Conservation (phyloP, 1,139 yeast genomes). For the Sugiyamaella novakii region DNA sequence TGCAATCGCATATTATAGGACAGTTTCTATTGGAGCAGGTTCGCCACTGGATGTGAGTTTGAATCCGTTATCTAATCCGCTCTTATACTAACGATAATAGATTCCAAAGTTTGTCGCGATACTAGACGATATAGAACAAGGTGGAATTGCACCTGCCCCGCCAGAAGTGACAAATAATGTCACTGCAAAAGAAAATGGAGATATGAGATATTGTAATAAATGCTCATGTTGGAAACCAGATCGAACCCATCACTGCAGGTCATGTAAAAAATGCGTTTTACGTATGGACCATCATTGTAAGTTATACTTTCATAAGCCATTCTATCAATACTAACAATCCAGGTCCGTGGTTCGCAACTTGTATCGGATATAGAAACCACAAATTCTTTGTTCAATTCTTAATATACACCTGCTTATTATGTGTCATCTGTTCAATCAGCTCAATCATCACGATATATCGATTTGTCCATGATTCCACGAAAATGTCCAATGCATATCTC, state of each 20-base stretch:
- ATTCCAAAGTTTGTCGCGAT: conserved; percentile 31
- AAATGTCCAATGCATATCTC: conserved; percentile 44
- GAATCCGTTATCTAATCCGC: too few species aligned
- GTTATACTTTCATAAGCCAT: not conserved
- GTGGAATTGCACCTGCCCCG: conserved; percentile 40
- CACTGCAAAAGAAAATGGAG: conserved; percentile 49
- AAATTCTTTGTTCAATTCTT: conserved; percentile 79
- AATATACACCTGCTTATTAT: conserved; percentile 56
- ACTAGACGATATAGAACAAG: conserved; percentile 30
- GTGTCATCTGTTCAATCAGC: conserved; percentile 46
- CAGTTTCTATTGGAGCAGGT: conserved; percentile 58
- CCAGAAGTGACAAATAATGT: conserved; percentile 42
- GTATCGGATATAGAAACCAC: conserved; percentile 83
- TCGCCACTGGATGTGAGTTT: conserved; percentile 46
- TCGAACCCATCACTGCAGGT: conserved; percentile 52
- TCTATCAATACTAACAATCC: not conserved
- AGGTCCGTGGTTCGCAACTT: conserved; percentile 86
- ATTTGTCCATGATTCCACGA: conserved; percentile 51
- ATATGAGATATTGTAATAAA: conserved; percentile 64
- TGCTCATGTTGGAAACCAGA: conserved; percentile 93
- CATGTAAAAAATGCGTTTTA: conserved; percentile 43
- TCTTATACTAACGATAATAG: conserved; percentile 14
- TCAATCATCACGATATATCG: conserved; percentile 49
- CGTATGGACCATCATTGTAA: conserved; percentile 75
- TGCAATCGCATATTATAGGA: conserved; percentile 54